Conservation (phyloP, 768 basidiomycete genomes). For the Lactarius vividus region DNA sequence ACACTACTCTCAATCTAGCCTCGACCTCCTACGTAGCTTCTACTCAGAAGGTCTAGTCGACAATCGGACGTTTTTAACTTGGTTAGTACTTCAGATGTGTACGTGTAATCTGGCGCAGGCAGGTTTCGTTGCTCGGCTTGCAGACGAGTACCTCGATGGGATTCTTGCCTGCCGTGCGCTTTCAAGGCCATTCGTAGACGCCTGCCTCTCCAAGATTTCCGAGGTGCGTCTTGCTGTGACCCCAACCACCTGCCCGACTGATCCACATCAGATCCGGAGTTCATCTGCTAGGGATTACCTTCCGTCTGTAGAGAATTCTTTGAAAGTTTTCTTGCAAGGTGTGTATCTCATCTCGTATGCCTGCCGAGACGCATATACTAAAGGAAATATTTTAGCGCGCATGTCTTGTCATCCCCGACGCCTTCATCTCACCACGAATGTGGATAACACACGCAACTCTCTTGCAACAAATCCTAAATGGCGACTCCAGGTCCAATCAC, state of each 20-base stretch:
- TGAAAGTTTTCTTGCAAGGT: conserved; percentile 66
- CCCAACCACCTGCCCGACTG: neutral
- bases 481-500: conserved; percentile 37
- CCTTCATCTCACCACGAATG: conserved; percentile 67
- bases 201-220: conserved; percentile 59
- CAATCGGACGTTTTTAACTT: conserved; percentile 68
- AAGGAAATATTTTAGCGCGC: conserved; percentile 45
- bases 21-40: conserved; percentile 69
- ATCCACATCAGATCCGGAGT: conserved; percentile 46
- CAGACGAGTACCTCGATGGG: conserved; percentile 75
- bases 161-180: conserved; percentile 66
- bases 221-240: conserved; percentile 46
- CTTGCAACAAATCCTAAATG: conserved; percentile 47
- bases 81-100: conserved; percentile 77
- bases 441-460: conserved; percentile 56
- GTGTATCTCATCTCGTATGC: conserved; percentile 22
- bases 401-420: conserved; percentile 69
- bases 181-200: conserved; percentile 67
- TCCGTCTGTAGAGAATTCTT: conserved; percentile 46
- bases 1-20: conserved; percentile 39
- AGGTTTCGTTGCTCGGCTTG: conserved; percentile 70
- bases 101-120: conserved; percentile 79
- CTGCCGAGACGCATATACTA: neutral
- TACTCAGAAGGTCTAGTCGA: conserved; percentile 82
- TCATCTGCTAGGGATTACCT: conserved; percentile 57